Evolutionary conservation across 306 rosid genomes (phyloP).

Genomic region (Rubus parviflorus): DNA sequence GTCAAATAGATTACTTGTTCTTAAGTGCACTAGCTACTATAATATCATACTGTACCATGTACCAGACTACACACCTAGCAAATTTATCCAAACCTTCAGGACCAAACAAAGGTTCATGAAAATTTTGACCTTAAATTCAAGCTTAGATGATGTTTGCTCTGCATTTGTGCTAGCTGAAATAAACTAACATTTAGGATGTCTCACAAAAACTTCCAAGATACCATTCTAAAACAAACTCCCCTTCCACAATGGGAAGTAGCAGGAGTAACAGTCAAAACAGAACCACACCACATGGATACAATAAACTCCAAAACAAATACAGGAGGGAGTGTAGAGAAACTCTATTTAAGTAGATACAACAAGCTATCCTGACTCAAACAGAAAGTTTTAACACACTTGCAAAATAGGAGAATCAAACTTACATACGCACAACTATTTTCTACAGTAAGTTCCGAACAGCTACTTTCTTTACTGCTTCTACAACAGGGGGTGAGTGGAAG

Average conservation of each 20-base stretch:
- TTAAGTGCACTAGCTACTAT: too few species aligned
- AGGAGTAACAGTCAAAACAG: not conserved
- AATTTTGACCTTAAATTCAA: not conserved
- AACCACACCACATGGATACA: not conserved
- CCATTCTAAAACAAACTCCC: not conserved
- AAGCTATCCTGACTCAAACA: not conserved
- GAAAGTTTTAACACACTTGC: not conserved
- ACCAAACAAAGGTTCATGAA: not conserved
- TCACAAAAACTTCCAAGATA: not conserved
- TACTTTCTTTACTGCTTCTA: slow-evolving; percentile 24
- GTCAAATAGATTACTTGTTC: too few species aligned
- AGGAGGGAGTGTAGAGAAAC: not conserved
- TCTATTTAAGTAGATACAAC: not conserved
- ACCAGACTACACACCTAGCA: not conserved
- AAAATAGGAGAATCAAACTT: not conserved
- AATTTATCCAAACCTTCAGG: not conserved
- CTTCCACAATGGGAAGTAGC: not conserved
- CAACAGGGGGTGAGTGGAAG: slow-evolving; percentile 30
- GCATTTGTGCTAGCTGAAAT: not conserved
- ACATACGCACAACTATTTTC: slow-evolving; percentile 19
- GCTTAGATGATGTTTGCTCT: not conserved
- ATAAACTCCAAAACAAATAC: not conserved
- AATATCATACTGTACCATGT: too few species aligned
- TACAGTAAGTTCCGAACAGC: slow-evolving; percentile 11
- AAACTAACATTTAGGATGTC: not conserved